Evolutionary conservation across 805 yeast species (phyloP).

Genomic region (Monosporozyma aerobia): DNA sequence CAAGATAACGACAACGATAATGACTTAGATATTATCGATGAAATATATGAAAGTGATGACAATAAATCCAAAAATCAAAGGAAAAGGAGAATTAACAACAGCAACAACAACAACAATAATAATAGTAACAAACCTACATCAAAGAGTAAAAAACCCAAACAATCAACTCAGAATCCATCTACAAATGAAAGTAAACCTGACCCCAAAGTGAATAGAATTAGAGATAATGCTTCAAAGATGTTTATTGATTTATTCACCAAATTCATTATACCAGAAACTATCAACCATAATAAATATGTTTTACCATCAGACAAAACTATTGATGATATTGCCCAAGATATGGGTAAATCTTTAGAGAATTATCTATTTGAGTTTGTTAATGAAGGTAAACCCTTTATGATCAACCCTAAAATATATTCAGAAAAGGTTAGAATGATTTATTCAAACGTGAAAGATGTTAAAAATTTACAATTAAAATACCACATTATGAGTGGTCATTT

Average conservation of each 20-base stretch:
- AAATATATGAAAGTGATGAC: neutral
- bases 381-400: neutral
- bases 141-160: conserved; percentile 5
- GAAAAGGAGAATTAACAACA: neutral
- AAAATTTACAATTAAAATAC: conserved; percentile 46
- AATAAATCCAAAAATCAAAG: conserved; percentile 3
- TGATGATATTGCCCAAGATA: conserved; percentile 33
- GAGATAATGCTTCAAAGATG: conserved; percentile 43
- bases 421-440: conserved; percentile 59
- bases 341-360: conserved; percentile 46
- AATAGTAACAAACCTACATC: conserved; percentile 1
- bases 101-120: conserved; percentile 1
- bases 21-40: neutral
- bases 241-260: conserved; percentile 37
- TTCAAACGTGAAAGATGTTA: conserved; percentile 49
- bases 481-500: conserved; percentile 49
- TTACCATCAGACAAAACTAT: conserved; percentile 25
- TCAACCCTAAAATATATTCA: conserved; percentile 35
- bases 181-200: neutral
- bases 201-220: conserved; percentile 28
- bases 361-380: conserved; percentile 30
- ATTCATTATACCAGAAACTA: conserved; percentile 29
- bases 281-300: conserved; percentile 7
- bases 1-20: neutral
- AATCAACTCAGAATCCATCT: neutral